phyloP scores from a whole-genome alignment of 768 basidiomycete genomes.

The Panaeolus cyanescens region DNA sequence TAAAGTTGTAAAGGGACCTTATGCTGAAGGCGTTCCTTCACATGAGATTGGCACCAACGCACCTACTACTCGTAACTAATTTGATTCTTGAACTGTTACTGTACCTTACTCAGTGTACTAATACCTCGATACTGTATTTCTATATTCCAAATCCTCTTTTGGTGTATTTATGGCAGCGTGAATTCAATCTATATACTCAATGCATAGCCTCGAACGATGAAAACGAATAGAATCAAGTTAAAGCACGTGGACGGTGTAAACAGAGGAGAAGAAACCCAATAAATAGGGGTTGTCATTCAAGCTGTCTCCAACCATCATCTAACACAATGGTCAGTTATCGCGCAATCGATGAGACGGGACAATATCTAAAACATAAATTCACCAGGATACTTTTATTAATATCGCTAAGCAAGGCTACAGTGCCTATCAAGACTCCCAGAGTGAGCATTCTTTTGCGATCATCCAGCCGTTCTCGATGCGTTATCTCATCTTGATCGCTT shows the following conservation, averaged over 20 bases:
- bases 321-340: neutral
- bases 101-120: neutral
- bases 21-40: neutral
- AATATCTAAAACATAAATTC: neutral
- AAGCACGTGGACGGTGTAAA: neutral
- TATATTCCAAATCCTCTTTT: neutral
- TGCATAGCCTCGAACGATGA: neutral
- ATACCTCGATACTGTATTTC: neutral
- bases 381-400: constrained; percentile 68
- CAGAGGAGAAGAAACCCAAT: neutral
- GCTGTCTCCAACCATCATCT: neutral
- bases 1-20: neutral
- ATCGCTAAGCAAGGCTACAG: constrained; percentile 69
- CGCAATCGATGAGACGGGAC: neutral
- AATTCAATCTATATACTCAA: neutral
- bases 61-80: neutral
- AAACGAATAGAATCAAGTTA: neutral
- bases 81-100: neutral
- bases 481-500: constrained; percentile 12
- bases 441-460: constrained; percentile 26
- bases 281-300: neutral
- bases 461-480: constrained; percentile 5
- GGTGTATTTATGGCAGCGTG: neutral
- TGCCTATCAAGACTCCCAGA: constrained; percentile 52
- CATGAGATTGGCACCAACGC: neutral